phyloP scores from a whole-genome alignment of 106 monocot genomes.

The Acorus calamus region DNA sequence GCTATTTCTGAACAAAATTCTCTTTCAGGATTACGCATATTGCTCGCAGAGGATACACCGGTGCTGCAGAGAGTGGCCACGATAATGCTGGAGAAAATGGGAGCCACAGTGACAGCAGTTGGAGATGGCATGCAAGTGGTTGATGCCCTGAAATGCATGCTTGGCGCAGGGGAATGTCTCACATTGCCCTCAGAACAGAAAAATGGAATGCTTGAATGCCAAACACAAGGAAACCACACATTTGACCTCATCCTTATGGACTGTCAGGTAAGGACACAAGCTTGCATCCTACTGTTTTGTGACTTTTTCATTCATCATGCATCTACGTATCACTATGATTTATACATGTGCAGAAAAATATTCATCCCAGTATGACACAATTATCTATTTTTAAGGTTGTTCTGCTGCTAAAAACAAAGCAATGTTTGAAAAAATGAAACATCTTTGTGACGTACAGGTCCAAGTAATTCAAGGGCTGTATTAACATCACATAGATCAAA shows the following conservation, averaged over 20 bases:
- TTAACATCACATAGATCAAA: too few species aligned
- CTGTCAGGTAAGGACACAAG: constrained; percentile 28
- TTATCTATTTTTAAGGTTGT: too few species aligned
- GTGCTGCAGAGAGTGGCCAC: constrained; percentile 47
- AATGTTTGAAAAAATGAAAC: too few species aligned
- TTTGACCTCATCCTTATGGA: constrained; percentile 53
- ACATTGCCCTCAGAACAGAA: constrained; percentile 8
- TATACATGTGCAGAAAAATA: too few species aligned
- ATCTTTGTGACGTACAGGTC: too few species aligned
- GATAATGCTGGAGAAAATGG: constrained; percentile 37
- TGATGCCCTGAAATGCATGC: constrained; percentile 22
- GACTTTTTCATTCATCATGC: neutral
- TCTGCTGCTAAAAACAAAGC: too few species aligned
- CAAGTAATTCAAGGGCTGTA: too few species aligned
- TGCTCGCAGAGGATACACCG: constrained; percentile 55
- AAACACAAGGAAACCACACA: constrained; percentile 6
- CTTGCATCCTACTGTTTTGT: neutral
- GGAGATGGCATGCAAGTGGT: constrained; percentile 50
- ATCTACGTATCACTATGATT: too few species aligned
- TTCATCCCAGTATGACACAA: too few species aligned
- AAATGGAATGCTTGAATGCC: neutral
- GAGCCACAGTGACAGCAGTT: constrained; percentile 31
- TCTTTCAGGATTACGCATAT: constrained; percentile 31
- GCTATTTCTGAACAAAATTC: constrained; percentile 10
- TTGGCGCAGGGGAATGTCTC: constrained; percentile 7